phyloP scores from a whole-genome alignment of 2,329 filamentous ascomycete genomes.

The Shiraia sp. region DNA sequence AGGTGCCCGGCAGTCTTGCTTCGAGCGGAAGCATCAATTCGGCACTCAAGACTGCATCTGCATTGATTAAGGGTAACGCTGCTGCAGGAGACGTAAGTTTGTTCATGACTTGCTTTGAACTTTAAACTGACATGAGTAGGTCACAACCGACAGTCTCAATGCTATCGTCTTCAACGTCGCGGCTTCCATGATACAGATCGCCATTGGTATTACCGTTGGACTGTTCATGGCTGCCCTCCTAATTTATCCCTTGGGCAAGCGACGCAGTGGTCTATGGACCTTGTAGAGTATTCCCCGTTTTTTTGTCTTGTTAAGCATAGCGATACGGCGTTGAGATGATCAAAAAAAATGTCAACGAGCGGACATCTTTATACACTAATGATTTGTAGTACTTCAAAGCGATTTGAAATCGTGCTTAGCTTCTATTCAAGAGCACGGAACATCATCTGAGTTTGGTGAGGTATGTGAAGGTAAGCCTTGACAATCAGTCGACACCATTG shows the following conservation, averaged over 20 bases:
- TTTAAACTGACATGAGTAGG: conserved; percentile 12
- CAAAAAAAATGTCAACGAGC: conserved; percentile 9
- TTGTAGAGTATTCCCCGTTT: conserved; percentile 28
- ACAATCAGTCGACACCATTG: no score
- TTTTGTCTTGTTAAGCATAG: conserved; percentile 14
- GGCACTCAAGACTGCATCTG: conserved; percentile 31
- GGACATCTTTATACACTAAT: conserved; percentile 19
- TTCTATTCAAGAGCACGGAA: no score
- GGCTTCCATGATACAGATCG: conserved; percentile 54
- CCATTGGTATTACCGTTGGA: conserved; percentile 57
- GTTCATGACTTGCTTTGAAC: not conserved
- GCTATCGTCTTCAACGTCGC: conserved; percentile 49
- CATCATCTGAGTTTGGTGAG: no score
- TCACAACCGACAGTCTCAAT: conserved; percentile 24
- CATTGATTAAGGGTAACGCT: conserved; percentile 26
- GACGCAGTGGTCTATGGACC: conserved; percentile 45
- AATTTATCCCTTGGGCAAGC: conserved; percentile 55
- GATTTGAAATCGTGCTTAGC: conserved; percentile 2
- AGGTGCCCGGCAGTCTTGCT: conserved; percentile 38
- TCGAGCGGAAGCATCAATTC: conserved; percentile 36
- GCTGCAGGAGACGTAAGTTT: conserved; percentile 21
- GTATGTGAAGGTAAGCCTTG: no score
- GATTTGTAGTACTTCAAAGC: conserved; percentile 18
- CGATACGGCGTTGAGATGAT: conserved; percentile 18
- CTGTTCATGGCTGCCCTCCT: conserved; percentile 54